Percentiles rank a stretch among this genome's conserved stretches.
Evolutionary conservation across 1,139 yeast species (phyloP).

Genomic region (Wickerhamiella pararugosa): DNA sequence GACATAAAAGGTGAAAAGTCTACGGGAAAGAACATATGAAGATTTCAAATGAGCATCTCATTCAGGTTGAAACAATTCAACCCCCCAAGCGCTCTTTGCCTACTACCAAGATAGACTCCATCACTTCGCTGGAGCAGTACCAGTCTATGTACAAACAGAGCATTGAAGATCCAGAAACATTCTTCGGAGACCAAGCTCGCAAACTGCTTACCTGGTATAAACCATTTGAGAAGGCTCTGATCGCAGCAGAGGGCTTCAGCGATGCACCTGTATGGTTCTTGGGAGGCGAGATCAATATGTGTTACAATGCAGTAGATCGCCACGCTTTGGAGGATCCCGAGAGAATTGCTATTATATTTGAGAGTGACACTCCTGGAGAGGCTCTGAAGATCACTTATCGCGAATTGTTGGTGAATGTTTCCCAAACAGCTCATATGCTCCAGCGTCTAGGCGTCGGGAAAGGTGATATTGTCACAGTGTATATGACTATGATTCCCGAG

Average conservation of each 20-base stretch:
- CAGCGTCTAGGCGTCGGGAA: constrained; percentile 49
- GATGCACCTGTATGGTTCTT: constrained; percentile 59
- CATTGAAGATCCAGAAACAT: constrained; percentile 46
- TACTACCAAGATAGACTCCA: constrained; percentile 5
- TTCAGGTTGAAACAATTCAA: constrained; percentile 12
- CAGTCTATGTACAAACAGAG: constrained; percentile 47
- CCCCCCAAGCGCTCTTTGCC: constrained; percentile 9
- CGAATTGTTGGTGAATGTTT: constrained; percentile 54
- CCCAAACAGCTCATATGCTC: constrained; percentile 33
- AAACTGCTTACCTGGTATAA: constrained; percentile 47
- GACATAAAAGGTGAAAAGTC: too few relatives aligned
- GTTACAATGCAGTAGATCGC: constrained; percentile 65
- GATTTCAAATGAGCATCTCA: constrained; percentile 17
- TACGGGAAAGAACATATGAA: constrained; percentile 6
- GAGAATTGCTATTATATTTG: constrained; percentile 61
- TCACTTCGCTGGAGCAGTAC: constrained; percentile 32
- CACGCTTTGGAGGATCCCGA: constrained; percentile 60
- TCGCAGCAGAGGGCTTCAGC: constrained; percentile 43
- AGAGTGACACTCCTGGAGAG: constrained; percentile 59
- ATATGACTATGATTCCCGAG: constrained; percentile 78
- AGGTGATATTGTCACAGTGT: constrained; percentile 77
- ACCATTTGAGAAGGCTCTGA: constrained; percentile 44
- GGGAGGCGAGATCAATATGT: constrained; percentile 63
- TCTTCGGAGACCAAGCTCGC: constrained; percentile 49
- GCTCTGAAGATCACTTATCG: constrained; percentile 55